Conservation (phyloP, 2,329 filamentous ascomycete species). For the Emergomyces pasteurianus region DNA sequence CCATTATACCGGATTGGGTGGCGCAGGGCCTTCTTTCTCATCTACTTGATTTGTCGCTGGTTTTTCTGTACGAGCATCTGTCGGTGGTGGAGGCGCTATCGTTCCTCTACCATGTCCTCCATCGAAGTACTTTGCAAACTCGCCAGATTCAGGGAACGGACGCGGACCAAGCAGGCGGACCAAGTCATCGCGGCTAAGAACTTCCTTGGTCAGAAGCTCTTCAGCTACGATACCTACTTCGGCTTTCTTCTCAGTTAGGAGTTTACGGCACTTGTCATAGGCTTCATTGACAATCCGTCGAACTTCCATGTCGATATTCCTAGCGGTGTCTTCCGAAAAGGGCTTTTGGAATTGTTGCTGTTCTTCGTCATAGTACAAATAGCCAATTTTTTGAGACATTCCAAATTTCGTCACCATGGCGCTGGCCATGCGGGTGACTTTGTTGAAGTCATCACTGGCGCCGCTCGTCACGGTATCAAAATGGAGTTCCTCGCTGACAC, state of each 20-base stretch:
- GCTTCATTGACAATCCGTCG: conserved; percentile 83
- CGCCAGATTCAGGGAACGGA: conserved; percentile 71
- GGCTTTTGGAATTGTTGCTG: conserved; percentile 81
- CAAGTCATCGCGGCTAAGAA: conserved; percentile 84
- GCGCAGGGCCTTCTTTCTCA: background rate
- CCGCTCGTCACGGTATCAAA: conserved; percentile 94
- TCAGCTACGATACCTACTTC: conserved; percentile 86
- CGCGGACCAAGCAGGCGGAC: conserved; percentile 73
- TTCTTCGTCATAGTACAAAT: conserved; percentile 78
- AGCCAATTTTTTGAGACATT: conserved; percentile 90
- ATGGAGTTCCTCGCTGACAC: conserved; percentile 90
- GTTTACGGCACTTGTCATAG: conserved; percentile 76
- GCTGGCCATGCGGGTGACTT: conserved; percentile 90
- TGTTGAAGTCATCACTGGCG: conserved; percentile 94
- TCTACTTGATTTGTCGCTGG: background rate
- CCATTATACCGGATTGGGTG: background rate
- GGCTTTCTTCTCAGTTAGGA: conserved; percentile 73
- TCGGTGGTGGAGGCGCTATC: conserved; percentile 12
- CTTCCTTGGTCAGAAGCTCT: conserved; percentile 84
- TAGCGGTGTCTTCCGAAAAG: conserved; percentile 87
- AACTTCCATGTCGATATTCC: conserved; percentile 84
- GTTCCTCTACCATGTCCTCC: conserved; percentile 33
- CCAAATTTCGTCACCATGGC: conserved; percentile 99
- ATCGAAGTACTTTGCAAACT: conserved; percentile 90
- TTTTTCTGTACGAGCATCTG: conserved; percentile 4